phyloP scores from a whole-genome alignment of 23 red algal genomes.

The Pyropia yezoensis region DNA sequence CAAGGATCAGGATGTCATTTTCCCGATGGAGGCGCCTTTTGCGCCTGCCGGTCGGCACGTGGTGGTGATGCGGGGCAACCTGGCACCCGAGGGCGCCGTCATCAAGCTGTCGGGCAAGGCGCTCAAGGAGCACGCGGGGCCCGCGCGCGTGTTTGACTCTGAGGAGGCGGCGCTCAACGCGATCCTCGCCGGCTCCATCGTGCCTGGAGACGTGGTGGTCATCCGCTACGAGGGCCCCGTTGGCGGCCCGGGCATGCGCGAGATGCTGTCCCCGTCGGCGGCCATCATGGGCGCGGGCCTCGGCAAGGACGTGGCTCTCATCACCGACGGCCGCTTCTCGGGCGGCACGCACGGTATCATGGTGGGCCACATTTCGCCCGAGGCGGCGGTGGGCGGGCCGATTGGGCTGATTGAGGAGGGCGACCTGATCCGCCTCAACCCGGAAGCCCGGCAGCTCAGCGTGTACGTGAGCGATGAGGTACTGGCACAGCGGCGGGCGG shows the following conservation, averaged over 20 bases:
- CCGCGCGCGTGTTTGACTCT: conserved; percentile 89
- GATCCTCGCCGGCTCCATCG: conserved; percentile 82
- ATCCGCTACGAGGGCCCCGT: conserved; percentile 96
- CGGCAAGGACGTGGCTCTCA: conserved; percentile 85
- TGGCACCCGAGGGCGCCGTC: conserved; percentile 93
- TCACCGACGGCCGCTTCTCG: conserved; percentile 95
- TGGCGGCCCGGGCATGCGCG: conserved; percentile 90
- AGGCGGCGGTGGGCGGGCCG: conserved; percentile 88
- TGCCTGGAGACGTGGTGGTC: conserved; percentile 85
- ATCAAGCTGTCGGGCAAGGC: conserved; percentile 95
- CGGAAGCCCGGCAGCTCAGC: conserved; percentile 39
- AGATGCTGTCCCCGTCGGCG: conserved; percentile 96
- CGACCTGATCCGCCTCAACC: conserved; percentile 76
- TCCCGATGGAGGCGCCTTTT: conserved; percentile 47
- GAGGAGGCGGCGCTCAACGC: conserved; percentile 91
- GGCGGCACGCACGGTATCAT: conserved; percentile 99
- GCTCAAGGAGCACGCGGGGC: conserved; percentile 69
- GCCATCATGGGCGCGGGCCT: conserved; percentile 95
- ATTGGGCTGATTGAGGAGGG: conserved; percentile 91
- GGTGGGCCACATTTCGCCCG: conserved; percentile 95
- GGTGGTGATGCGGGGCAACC: conserved; percentile 87
- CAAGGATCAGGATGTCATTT: conserved; percentile 45
- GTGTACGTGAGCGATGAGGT: conserved; percentile 70
- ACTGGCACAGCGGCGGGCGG: conserved; percentile 38
- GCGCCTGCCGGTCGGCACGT: conserved; percentile 87